These are phyloP conservation scores for Ceratocystis huliohia DNA, from an alignment of 2,329 filamentous ascomycete species.

Conservation along the genomic window DNA sequence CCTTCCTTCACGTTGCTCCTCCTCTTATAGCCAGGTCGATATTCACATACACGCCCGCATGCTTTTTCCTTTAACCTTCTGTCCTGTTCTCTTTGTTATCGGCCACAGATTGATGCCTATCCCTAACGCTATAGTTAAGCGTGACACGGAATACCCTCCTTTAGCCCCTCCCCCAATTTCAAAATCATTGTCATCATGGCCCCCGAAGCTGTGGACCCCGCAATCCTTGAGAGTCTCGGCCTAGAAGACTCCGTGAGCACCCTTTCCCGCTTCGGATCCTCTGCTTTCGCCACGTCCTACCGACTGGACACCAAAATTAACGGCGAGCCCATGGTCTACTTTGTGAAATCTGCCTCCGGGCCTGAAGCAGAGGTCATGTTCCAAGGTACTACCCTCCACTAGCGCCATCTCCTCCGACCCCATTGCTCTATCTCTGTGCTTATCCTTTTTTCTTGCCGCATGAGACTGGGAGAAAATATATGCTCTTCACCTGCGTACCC, in stretches of 20 bases:
- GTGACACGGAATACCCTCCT: background rate
- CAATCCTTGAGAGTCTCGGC: constrained; percentile 47
- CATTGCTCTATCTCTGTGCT: background rate
- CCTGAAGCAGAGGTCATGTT: constrained; percentile 55
- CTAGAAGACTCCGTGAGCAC: constrained; percentile 43
- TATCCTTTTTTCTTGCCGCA: background rate
- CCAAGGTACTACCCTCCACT: constrained; percentile 35
- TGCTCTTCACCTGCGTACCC: background rate
- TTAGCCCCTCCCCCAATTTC: background rate
- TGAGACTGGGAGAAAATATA: background rate
- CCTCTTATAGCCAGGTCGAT: background rate
- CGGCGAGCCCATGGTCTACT: constrained; percentile 44
- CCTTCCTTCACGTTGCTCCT: background rate
- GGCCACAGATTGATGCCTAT: background rate
- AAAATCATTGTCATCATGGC: constrained; percentile 13
- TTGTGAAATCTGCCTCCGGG: constrained; percentile 58
- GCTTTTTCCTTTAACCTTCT: background rate
- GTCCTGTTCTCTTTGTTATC: background rate
- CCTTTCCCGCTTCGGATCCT: constrained; percentile 50
- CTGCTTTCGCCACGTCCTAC: constrained; percentile 55
- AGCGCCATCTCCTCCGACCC: background rate
- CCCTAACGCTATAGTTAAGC: background rate
- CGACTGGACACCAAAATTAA: constrained; percentile 39
- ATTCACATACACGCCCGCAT: background rate
- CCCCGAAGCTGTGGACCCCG: constrained; percentile 41